Evolutionary conservation across 2,329 filamentous ascomycete species (phyloP), one percentile per base, ranked within the genome.

Genomic region (Sporothrix humicola): DNA sequence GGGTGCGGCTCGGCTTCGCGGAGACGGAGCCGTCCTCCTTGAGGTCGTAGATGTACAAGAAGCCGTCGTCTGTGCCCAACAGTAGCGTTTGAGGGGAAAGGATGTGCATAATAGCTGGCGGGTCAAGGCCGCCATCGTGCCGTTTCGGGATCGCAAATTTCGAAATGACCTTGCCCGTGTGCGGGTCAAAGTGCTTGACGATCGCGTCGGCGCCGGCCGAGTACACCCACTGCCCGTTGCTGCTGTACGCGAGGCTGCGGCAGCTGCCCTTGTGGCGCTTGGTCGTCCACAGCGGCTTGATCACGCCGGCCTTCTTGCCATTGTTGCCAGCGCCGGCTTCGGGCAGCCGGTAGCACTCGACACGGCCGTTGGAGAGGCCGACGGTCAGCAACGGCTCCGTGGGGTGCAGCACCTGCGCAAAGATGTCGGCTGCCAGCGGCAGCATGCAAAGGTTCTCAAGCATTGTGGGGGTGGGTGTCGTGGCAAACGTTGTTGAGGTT

Each of bases 221-320:
- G 80, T 91, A 92, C 74, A 88, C 83, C 79, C 91, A 86, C 76
- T 88, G 84, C 17, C 95, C 96, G 80, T 98, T 95, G 73, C 89
- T 82, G 76, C 90, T 91, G 82, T 95, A 98, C 4, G 87, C 90
- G 72, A 98, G 84, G 74, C 90, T 91, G 71, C 96, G 88, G 80
- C 95, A 98, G 86, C 94, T 98, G 13, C 94, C 95, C 85, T 97
- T 97, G 84, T 99, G 96, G 75, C 96, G 88, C 77, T 91, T 87
- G 5, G 96, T 98, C 78, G 89, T 89, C 96, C 96, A 99, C 74
- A 91, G 84, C 0, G 91, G 93, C 77, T 95, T 92, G 76, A 98
- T 92, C 73, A 91, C 89, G 59, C 91, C 92, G 76, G 88, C 92
- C 12, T 93, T 94, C 78, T 86, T 84, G 23, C 85, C 88, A 2